Evolutionary conservation across 1,284 basidiomycete species (phyloP).

Genomic region (Moniliophthora roreri): DNA sequence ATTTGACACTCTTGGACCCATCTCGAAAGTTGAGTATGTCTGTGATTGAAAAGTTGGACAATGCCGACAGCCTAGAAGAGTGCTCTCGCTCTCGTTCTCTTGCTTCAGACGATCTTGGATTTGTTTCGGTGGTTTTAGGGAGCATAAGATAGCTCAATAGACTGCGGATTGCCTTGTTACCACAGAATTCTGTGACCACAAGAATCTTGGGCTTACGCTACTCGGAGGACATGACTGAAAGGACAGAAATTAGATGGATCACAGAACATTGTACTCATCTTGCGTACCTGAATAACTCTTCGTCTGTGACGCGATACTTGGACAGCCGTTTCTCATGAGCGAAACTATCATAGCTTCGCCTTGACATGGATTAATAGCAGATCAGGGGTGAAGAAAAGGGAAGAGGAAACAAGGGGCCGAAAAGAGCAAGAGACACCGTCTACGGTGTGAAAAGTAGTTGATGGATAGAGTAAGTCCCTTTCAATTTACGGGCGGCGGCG

Average conservation of each 20-base stretch:
- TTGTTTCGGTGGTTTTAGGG: constrained; percentile 47
- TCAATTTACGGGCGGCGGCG: too few relatives aligned
- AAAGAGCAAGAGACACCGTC: too few relatives aligned
- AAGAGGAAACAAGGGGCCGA: neutral
- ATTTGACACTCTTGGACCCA: constrained; percentile 82
- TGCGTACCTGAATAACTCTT: constrained; percentile 79
- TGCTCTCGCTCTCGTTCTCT: constrained; percentile 59
- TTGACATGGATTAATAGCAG: constrained; percentile 47
- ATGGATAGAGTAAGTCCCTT: too few relatives aligned
- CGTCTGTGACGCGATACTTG: constrained; percentile 74
- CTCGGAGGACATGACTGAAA: constrained; percentile 70
- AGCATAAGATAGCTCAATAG: constrained; percentile 69
- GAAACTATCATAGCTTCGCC: constrained; percentile 67
- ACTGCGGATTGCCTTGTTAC: constrained; percentile 33
- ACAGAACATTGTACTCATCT: constrained; percentile 12
- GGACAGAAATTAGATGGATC: constrained; percentile 7
- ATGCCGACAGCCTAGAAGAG: constrained; percentile 65
- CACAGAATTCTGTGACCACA: constrained; percentile 12
- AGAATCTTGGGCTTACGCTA: constrained; percentile 58
- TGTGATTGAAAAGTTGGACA: constrained; percentile 79
- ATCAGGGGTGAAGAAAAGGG: neutral
- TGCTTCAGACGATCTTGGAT: constrained; percentile 31
- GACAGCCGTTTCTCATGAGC: constrained; percentile 69
- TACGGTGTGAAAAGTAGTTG: too few relatives aligned
- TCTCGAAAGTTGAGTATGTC: constrained; percentile 79